Percentiles rank a stretch among this genome's conserved stretches.
phyloP scores from a whole-genome alignment of 345 rosid genomes.

The Mallotus nudiflorus region DNA sequence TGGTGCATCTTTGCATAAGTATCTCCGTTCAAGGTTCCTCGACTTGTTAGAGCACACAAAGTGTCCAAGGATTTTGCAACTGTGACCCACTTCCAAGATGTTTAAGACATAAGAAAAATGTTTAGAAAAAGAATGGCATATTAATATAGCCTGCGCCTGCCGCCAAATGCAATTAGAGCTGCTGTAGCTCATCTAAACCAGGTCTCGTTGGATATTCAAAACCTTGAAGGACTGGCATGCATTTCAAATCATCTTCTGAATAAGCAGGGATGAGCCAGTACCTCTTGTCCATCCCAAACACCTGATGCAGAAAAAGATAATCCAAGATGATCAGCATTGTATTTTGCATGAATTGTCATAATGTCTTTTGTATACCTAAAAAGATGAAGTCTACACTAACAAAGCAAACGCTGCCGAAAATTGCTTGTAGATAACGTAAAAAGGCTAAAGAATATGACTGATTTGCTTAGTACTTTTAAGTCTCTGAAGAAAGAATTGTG shows the following conservation, averaged over 20 bases:
- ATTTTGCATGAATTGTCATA: neutral
- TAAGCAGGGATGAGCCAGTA: constrained; percentile 76
- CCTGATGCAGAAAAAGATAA: constrained; percentile 33
- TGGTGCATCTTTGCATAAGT: neutral
- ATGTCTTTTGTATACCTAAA: neutral
- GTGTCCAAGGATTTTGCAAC: neutral
- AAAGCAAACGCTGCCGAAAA: neutral
- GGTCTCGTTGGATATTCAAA: constrained; percentile 57
- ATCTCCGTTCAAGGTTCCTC: neutral
- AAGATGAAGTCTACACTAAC: too few species aligned
- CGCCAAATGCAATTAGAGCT: constrained; percentile 4
- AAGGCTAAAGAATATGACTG: too few species aligned
- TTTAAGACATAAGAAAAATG: neutral
- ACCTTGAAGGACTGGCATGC: constrained; percentile 50
- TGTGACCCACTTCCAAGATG: neutral
- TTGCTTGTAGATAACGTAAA: too few species aligned
- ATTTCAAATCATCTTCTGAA: constrained; percentile 53
- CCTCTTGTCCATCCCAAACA: constrained; percentile 58
- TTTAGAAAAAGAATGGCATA: neutral
- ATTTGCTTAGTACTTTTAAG: too few species aligned
- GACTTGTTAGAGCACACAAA: neutral
- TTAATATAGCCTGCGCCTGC: neutral
- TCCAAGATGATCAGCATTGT: neutral
- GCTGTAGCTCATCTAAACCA: constrained; percentile 37
- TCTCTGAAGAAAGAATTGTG: too few species aligned